Base-by-base conservation (phyloP, 73 alveolate genomes). In the Paramecium tetraurelia region DNA sequence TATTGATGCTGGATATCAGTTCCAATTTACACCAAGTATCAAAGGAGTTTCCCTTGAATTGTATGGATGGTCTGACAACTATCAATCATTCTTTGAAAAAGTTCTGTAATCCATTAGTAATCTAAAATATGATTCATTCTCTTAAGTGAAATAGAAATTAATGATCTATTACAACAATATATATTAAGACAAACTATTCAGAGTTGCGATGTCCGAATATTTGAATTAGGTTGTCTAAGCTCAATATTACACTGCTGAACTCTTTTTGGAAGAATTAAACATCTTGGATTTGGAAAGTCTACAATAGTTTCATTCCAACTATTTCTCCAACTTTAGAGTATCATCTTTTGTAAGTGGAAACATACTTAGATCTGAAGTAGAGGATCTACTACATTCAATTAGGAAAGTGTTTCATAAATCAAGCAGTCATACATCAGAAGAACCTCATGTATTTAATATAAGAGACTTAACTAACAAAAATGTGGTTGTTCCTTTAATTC, bases 1-100 rank as follows among this genome's bases (percentile, higher is more conserved):
- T 44, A 80, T 80, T 6, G 90, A 80, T 80, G 90, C 90, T 31
- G 90, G 90, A 11, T 80, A 80, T 80, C 31, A 80, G 20, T 80
- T 80, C 9, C 20, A 40, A 10, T 41, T 80, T 46, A 22, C 75
- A 7, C 43, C 90, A 18, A 43, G 75, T 24, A 43, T 80, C 12
- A 80, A 80, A 10, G 90, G 90, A 44, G 72, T 80, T 10, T 80
- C 90, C 5, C 46, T 80, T 24, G 90, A 80, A 80, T 41, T 80
- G 9, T 80, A 80, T 80, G 90, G 90, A 24, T 80, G 90, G 90
- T 41, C 70, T 41, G 70, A 80, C 7, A 40, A 80, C 18, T 80
- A 44, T 44, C n/a, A 80, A 31, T 22, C 24, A 43, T 80, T 80
- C 21, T 40, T 44, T 80, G 70, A 80, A 24, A 80, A 46, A 77